Evolutionary conservation across 2,329 filamentous ascomycete species (phyloP).

Genomic region (Zymoseptoria crescenta): DNA sequence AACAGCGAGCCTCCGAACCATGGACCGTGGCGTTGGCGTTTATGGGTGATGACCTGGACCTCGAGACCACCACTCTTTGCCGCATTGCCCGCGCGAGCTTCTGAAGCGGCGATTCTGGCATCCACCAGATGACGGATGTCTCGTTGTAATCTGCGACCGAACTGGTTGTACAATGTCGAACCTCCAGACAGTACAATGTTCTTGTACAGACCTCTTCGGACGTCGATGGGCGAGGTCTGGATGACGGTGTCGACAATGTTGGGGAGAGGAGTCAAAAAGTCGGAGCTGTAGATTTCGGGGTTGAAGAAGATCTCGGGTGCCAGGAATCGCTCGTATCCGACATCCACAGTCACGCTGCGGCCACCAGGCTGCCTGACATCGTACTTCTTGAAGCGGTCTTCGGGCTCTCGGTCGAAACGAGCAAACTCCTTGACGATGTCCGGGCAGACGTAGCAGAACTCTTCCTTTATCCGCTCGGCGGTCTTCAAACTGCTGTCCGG

Average conservation of each 20-base stretch:
- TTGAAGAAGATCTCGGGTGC: constrained; percentile 99
- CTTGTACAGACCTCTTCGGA: constrained; percentile 95
- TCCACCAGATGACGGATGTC: constrained; percentile 97
- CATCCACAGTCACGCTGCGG: constrained; percentile 75
- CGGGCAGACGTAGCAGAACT: constrained; percentile 96
- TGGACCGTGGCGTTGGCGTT: constrained; percentile 91
- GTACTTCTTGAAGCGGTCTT: constrained; percentile 78
- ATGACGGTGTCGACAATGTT: constrained; percentile 94
- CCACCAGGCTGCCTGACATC: constrained; percentile 79
- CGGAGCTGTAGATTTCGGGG: constrained; percentile 97
- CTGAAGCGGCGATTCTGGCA: constrained; percentile 82
- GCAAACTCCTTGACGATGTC: constrained; percentile 99
- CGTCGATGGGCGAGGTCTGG: constrained; percentile 94
- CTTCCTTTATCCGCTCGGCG: constrained; percentile 96
- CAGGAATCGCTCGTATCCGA: constrained; percentile 95
- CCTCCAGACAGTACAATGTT: constrained; percentile 98
- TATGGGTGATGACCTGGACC: constrained; percentile 95
- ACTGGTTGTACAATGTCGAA: constrained; percentile 97
- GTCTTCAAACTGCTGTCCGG: constrained; percentile 95
- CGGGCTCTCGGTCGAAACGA: constrained; percentile 86
- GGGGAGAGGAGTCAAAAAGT: constrained; percentile 92
- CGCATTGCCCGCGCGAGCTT: constrained; percentile 74
- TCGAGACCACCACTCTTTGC: constrained; percentile 91
- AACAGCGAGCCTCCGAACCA: constrained; percentile 98
- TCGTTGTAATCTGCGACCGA: constrained; percentile 87